Percentiles rank a stretch among this genome's conserved stretches.
phyloP scores from a whole-genome alignment of 176 grass and related monocot genomes.

The Cenchrus fungigraminus region DNA sequence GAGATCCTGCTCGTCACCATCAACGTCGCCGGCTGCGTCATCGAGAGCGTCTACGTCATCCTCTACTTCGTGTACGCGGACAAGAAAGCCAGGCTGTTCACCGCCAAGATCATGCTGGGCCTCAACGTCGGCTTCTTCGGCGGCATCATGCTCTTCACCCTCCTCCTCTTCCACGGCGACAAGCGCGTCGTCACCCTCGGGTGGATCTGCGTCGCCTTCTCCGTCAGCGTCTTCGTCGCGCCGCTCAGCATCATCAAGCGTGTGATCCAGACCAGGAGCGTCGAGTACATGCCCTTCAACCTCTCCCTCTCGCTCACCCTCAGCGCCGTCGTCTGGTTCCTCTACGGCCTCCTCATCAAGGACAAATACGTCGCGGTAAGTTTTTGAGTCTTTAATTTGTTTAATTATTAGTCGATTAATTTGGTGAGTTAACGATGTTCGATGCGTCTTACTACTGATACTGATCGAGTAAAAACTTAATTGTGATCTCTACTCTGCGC shows the following conservation, averaged over 20 bases:
- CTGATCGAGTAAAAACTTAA: background rate
- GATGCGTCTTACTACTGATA: background rate
- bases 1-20: constrained; percentile 79
- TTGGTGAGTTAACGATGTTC: background rate
- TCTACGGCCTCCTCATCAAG: constrained; percentile 77
- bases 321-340: constrained; percentile 81
- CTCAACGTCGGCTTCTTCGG: constrained; percentile 68
- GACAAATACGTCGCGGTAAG: constrained; percentile 80
- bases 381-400: background rate
- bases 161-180: constrained; percentile 43
- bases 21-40: constrained; percentile 62
- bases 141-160: constrained; percentile 60
- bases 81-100: constrained; percentile 55
- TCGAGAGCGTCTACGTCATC: constrained; percentile 79
- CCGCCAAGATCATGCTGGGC: constrained; percentile 60
- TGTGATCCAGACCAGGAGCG: constrained; percentile 73
- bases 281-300: constrained; percentile 90
- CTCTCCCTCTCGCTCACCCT: constrained; percentile 89
- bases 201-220: constrained; percentile 78
- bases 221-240: constrained; percentile 75
- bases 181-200: constrained; percentile 49
- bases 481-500: background rate
- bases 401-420: background rate
- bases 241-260: constrained; percentile 80
- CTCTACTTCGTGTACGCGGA: constrained; percentile 73